Evolutionary conservation across 192 early-diverging fungal genomes (phyloP), one percentile per base, ranked within the genome.

Genomic region (Dimargaris verticillata): DNA sequence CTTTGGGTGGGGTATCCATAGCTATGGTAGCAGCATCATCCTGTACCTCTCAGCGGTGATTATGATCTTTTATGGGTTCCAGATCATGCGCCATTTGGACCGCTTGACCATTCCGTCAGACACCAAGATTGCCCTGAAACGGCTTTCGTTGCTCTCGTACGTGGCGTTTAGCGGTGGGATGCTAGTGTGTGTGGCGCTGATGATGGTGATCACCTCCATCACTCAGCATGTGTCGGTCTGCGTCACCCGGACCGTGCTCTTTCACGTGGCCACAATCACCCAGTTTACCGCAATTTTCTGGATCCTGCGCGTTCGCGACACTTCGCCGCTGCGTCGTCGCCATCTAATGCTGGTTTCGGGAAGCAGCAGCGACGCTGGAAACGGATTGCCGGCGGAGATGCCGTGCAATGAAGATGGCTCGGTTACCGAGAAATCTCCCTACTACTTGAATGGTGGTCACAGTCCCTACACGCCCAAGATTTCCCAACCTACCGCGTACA

Each of bases 291-390:
- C 57, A 12, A 44, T 59, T 20, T 59, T 59, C 42, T 59, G 57
- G 57, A 59, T 59, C 22, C 57, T 59, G 13, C 57, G 57, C 3
- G 57, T 59, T 14, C 57, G 57, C 22, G 57, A 59, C n/a, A 42
- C 57, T 14, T 59, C 57, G 0, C 41, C 57, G 20, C 38, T 59
- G 26, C 15, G 25, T 13, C 57, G 57, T 33, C 57, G 57, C 7
- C 41, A 59, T 11, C 38, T 59, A 10, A 41, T n/a, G 17, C 41
- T 59, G 29, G 57, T 59, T 5, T 59, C 57, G 28, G 57, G 57
- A 33, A 43, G 38, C 38, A 38, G 42, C 13, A 17, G 17, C 7
- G 12, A 41, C 57, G 15, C n/a, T 20, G 20, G 20, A 14, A 26
- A 7, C 33, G 57, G 22, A 7, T 20, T 51, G 11, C 20, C 26